Base-by-base conservation (phyloP, 306 rosid species). In the Sophora flavescens region DNA sequence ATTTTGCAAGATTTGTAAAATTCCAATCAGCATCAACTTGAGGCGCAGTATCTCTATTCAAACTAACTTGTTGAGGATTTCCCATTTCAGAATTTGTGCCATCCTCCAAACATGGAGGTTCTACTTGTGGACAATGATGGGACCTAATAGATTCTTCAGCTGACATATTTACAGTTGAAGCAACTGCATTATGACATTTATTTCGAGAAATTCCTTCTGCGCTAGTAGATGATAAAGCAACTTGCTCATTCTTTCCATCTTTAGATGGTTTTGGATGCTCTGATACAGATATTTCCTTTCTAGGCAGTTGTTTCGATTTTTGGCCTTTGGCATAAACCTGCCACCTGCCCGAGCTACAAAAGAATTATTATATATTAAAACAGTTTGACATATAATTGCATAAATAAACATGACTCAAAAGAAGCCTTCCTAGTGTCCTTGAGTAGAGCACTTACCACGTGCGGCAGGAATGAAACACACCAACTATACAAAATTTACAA, bases 281-380 rank as follows among this genome's bases (percentile, higher is more conserved):
- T 38, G 82, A 53, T 11, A 65, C 72, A 66, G 73, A 50, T 68
- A 50, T 45, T 68, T 75, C 80, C 79, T 84, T 88, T 76, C 16
- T 84, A 18, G 89, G 86, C 8, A 65, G 75, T 15, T 68, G 83
- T 88, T 88, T 91, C 4, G 75, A 62, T 86, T 88, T 91, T 88
- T 91, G 41, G 72, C 81, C 78, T 89, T 91, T 3, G 97, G 97
- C 63, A 74, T 77, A 84, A 89, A 91, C 70, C 70, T 91, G 13
- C 74, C 59, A 59, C 91, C 84, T 11, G 77, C 72, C 15, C 85
- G 80, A 41, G 63, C 97, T 89, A 85, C 60, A 62, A 70, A 79
- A 79, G 30, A 47, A 72, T 30, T 30, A 22, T 22, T 22, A 30
- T 32, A 68, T 4, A 50, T 39, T 51, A 65, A 51, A 44, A 69